Percentiles rank a stretch among this genome's conserved stretches.
These are phyloP conservation scores for Microbotryum lychnidis-dioicae DNA, from an alignment of 1,284 basidiomycete species.

Conservation along the genomic window DNA sequence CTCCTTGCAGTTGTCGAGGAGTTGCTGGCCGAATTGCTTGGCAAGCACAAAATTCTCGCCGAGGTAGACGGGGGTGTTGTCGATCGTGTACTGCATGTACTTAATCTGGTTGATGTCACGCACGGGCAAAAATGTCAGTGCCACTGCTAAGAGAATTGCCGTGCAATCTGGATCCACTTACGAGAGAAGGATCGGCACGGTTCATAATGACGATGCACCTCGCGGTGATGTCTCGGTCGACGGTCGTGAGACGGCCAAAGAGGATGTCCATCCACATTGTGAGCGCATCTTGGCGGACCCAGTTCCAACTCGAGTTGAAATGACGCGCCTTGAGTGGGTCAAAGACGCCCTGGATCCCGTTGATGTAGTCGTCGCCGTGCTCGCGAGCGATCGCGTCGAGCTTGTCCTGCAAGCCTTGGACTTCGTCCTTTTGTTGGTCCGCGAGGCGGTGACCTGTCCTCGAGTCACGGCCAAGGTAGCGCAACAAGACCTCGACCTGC, in stretches of 20 bases:
- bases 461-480: constrained; percentile 87
- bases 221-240: constrained; percentile 79
- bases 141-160: not conserved
- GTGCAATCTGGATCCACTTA: constrained; percentile 38
- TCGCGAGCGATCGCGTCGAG: constrained; percentile 81
- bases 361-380: constrained; percentile 85
- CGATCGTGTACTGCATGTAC: constrained; percentile 95
- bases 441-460: constrained; percentile 82
- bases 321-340: constrained; percentile 91
- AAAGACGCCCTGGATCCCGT: constrained; percentile 90
- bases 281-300: constrained; percentile 82
- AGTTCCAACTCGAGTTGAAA: constrained; percentile 99
- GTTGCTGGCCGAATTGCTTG: constrained; percentile 92
- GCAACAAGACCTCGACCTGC: constrained; percentile 91
- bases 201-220: constrained; percentile 97
- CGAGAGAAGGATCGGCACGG: constrained; percentile 80
- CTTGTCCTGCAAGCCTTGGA: constrained; percentile 66
- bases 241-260: constrained; percentile 82
- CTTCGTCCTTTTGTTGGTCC: constrained; percentile 71
- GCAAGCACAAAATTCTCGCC: constrained; percentile 88
- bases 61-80: constrained; percentile 60
- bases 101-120: constrained; percentile 35
- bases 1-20: constrained; percentile 87
- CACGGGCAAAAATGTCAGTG: not conserved
- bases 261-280: constrained; percentile 97